Evolutionary conservation across 176 grass and related monocot species (phyloP), one percentile per base, ranked within the genome.

Genomic region (Oryza punctata): DNA sequence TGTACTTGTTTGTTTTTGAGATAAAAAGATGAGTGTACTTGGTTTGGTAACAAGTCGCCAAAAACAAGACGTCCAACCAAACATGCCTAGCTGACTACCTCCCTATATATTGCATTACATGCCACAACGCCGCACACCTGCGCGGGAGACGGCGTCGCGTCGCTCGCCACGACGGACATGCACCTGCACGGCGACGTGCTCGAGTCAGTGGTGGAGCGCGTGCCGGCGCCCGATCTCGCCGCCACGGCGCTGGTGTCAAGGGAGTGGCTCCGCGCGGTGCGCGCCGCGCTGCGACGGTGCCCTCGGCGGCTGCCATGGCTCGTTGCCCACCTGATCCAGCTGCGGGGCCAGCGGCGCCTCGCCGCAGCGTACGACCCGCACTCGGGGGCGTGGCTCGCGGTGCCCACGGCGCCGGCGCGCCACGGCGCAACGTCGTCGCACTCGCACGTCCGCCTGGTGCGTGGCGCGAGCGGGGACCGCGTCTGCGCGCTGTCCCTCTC

Each of bases 111-210:
- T 38, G 37, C 37, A 38, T 38, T 38, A 38, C 1, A 7, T 38
- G 6, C 37, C 4, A 38, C 37, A 38, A 8, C 37, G 37, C 37
- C 37, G 7, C 6, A 38, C 37, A 6, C 37, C 32, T 5, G 32
- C 32, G 32, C 5, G 32, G 0, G 32, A 33, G 32, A 33, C 27
- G 80, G 5, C 54, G 59, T 28, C 21, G 45, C 47, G 44, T 82
- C 69, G 52, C 40, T 88, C 18, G 89, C 89, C 33, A 35, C 37
- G 37, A 38, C 7, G 6, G 81, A 16, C 12, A 27, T 79, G 24
- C 82, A 87, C 35, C 82, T 98, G 12, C 87, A 93, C 61, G 96
- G 93, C 10, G 96, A 98, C 67, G 80, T 98, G 54, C 91, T 98
- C 3, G 93, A 98, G 76, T 81, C 91, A 3, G 91, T 95, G 30